A percentile compares a stretch with the other conserved stretches of the same genome.
Evolutionary conservation across 345 rosid species (phyloP).

Genomic region (Heritiera littoralis): DNA sequence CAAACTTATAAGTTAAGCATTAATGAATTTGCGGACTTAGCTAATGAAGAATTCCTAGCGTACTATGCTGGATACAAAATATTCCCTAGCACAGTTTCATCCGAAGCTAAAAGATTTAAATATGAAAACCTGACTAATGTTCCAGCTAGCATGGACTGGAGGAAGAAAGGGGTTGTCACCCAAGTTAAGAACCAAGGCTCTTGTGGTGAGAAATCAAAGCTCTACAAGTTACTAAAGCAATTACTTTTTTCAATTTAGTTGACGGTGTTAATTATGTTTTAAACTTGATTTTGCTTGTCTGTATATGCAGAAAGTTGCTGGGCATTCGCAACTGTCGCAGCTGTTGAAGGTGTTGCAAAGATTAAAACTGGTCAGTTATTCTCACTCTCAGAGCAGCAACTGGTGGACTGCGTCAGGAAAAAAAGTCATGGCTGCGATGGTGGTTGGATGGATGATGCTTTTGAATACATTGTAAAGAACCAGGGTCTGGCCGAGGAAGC

Average conservation of each 20-base stretch:
- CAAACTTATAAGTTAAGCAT: slow-evolving; percentile 32
- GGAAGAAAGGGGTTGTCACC: slow-evolving; percentile 41
- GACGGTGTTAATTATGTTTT: not conserved
- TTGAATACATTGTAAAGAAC: slow-evolving; percentile 31
- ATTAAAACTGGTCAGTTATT: slow-evolving; percentile 41
- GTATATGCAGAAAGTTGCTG: slow-evolving; percentile 17
- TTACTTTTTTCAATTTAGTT: not conserved
- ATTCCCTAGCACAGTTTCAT: not conserved
- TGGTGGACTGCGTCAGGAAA: slow-evolving; percentile 46
- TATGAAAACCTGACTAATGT: slow-evolving; percentile 28
- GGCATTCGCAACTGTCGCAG: slow-evolving; percentile 18
- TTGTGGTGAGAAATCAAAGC: slow-evolving; percentile 37
- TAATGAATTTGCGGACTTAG: slow-evolving; percentile 56
- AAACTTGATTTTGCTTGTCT: not conserved
- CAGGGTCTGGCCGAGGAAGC: slow-evolving; percentile 35
- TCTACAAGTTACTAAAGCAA: not conserved
- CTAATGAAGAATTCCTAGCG: slow-evolving; percentile 47
- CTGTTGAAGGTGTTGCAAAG: slow-evolving; percentile 44
- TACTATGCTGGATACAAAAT: slow-evolving; percentile 33
- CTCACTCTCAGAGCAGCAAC: slow-evolving; percentile 53
- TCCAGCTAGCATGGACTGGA: slow-evolving; percentile 40
- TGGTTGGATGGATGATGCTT: slow-evolving; percentile 39
- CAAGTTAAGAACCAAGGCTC: slow-evolving; percentile 35
- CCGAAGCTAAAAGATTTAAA: slow-evolving; percentile 18
- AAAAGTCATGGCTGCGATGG: slow-evolving; percentile 32